Percentiles rank a stretch among this genome's conserved stretches.
Conservation (phyloP, 2,329 filamentous ascomycete species). For the Colletotrichum costaricense region DNA sequence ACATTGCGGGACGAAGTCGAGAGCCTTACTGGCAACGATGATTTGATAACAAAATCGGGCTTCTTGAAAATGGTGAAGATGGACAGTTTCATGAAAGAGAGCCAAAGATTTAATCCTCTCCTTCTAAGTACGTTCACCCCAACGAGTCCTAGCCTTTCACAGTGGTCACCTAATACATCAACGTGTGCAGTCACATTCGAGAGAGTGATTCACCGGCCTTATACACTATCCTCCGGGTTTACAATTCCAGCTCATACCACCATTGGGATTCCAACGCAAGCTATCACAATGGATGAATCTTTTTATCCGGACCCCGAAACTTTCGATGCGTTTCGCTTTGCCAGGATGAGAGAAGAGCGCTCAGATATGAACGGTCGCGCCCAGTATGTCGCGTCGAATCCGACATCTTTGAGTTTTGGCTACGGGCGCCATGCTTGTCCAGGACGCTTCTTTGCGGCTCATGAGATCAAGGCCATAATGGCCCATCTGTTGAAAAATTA, state of each 20-base stretch:
- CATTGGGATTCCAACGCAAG: no score
- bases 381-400: conserved; percentile 11
- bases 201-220: no score
- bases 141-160: no score
- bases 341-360: no score
- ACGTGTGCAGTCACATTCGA: no score
- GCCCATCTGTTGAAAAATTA: no score
- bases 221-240: no score
- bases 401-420: conserved; percentile 6
- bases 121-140: not conserved
- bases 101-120: conserved; percentile 1
- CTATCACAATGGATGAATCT: no score
- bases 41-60: not conserved
- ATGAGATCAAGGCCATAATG: conserved; percentile 3
- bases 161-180: no score
- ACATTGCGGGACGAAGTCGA: conserved; percentile 5
- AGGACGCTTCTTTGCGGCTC: conserved; percentile 12
- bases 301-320: no score
- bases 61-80: conserved; percentile 6
- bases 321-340: no score
- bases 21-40: not conserved
- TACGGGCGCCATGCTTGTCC: conserved; percentile 18
- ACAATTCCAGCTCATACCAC: no score
- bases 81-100: conserved; percentile 26
- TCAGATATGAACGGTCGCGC: not conserved